Conservation (phyloP, 768 basidiomycete species). For the Rhodotorula babjevae region DNA sequence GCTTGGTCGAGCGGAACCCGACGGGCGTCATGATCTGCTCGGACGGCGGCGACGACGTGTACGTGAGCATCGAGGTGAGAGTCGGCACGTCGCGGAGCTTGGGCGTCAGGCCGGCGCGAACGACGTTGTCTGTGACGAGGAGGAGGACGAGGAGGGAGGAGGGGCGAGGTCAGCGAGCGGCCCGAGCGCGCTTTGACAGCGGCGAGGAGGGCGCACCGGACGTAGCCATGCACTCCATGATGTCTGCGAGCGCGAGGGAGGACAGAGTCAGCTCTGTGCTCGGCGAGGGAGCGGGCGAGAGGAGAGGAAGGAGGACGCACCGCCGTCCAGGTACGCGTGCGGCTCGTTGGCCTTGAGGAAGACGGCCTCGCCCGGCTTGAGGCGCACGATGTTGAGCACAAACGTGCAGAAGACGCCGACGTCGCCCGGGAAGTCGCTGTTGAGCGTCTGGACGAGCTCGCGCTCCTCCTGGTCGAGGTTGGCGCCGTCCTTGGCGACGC, state of each 20-base stretch:
- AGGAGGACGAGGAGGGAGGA: background rate
- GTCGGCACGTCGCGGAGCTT: slow-evolving; percentile 92
- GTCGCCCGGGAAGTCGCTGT: slow-evolving; percentile 78
- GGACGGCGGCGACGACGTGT: slow-evolving; percentile 62
- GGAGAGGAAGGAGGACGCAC: slow-evolving; percentile 50
- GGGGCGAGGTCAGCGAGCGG: background rate
- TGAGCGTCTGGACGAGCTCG: slow-evolving; percentile 56
- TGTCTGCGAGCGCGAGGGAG: slow-evolving; percentile 56
- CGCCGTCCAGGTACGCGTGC: slow-evolving; percentile 91
- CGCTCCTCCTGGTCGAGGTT: slow-evolving; percentile 38
- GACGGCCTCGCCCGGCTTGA: slow-evolving; percentile 80
- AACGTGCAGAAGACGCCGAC: slow-evolving; percentile 90
- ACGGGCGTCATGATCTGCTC: slow-evolving; percentile 67
- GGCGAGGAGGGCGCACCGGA: slow-evolving; percentile 53
- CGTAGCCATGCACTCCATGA: slow-evolving; percentile 98
- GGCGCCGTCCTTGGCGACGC: slow-evolving; percentile 56
- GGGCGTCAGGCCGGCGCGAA: slow-evolving; percentile 94
- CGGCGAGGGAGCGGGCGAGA: background rate
- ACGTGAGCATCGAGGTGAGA: slow-evolving; percentile 79
- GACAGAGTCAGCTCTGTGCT: background rate
- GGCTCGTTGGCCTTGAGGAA: slow-evolving; percentile 95
- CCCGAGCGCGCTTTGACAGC: background rate
- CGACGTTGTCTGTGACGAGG: slow-evolving; percentile 71
- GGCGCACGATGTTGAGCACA: slow-evolving; percentile 74
- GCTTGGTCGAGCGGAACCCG: slow-evolving; percentile 49